Conservation (phyloP, 2,329 filamentous ascomycete species). For the Ophiostoma fasciatum region DNA sequence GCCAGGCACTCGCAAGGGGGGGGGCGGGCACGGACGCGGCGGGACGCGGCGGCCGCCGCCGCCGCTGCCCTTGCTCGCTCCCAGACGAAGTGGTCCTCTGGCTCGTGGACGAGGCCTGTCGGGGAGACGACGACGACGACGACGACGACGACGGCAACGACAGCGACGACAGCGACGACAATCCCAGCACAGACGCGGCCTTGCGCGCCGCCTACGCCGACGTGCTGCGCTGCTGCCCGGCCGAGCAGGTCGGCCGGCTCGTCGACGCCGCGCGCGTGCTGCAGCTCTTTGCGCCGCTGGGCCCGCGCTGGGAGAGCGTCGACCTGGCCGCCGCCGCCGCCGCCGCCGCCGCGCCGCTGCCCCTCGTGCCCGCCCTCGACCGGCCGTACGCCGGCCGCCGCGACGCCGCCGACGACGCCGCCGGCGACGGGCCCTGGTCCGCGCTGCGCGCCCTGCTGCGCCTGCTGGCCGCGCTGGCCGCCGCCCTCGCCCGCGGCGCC, state of each 20-base stretch:
- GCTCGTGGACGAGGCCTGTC: constrained; percentile 46
- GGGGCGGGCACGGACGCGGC: no score
- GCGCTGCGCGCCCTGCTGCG: constrained; percentile 27
- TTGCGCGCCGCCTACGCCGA: constrained; percentile 43
- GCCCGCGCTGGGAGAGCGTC: constrained; percentile 34
- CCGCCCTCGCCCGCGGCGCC: constrained; percentile 19
- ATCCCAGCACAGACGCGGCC: constrained; percentile 35
- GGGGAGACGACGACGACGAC: no score
- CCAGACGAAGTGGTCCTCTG: constrained; percentile 53
- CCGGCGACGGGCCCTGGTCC: constrained; percentile 28
- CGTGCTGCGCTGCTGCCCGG: constrained; percentile 29
- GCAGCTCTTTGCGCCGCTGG: constrained; percentile 42
- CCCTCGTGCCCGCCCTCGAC: constrained; percentile 11
- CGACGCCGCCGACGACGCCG: constrained; percentile 11
- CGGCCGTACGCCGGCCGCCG: constrained; percentile 19
- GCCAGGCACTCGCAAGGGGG: no score
- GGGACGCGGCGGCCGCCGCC: no score
- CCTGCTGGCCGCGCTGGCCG: constrained; percentile 25
- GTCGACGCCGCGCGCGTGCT: constrained; percentile 31
- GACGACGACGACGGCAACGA: no score
- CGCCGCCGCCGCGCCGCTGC: constrained; percentile 2
- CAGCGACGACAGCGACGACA: no score
- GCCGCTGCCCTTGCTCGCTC: constrained; percentile 23
- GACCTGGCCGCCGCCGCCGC: constrained; percentile 10
- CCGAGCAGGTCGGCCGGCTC: constrained; percentile 21